Base-by-base conservation (phyloP, 2,329 filamentous ascomycete genomes). In the Achaetomium macrosporum region DNA sequence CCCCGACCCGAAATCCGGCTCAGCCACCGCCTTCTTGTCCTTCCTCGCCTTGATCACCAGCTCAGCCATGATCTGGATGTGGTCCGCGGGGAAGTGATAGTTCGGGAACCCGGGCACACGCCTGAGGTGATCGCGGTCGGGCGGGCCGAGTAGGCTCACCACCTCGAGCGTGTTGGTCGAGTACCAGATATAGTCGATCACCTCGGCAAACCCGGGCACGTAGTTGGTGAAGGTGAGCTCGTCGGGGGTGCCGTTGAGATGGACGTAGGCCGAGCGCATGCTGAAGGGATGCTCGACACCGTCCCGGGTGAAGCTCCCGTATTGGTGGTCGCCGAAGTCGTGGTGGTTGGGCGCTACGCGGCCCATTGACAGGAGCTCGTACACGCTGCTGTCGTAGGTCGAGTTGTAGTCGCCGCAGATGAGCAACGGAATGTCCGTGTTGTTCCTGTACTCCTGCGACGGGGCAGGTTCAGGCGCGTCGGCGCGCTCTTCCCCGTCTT, bases 141-240 rank as follows among this genome's bases (percentile, higher is more conserved):
- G 88, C 41, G 92, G 87, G 30, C 91, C 91, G 4, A 96, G 83
- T 49, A 96, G 71, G 49, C 87, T 87, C 16, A 89, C 85, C 20
- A 95, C 87, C 66, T 93, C 88, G 42, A 96, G 76, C 19, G 87
- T 84, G 69, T 93, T 96, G 53, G 90, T 92, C 52, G 90, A 91
- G 71, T 95, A 99, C 90, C 91, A 97, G 64, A 99, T 90, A 70
- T 97, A 96, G 68, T 99, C 93, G 61, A 99, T 87, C 53, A 95
- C 88, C 57, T 90, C 91, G 47, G 83, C 82, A 72, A 96, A 99
- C n/a, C 84, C 83, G 1, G 93, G 91, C 13, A 90, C 95, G 71
- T 97, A 99, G 71, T 99, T 99, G 43, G 93, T 99, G 69, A 96
- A 99, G 5, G 84, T 83, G 62, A 97, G 74, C 67, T 96, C 89